These are phyloP conservation scores for Porphyridium purpureum DNA, from an alignment of 23 red algal genomes.

Conservation along the genomic window DNA sequence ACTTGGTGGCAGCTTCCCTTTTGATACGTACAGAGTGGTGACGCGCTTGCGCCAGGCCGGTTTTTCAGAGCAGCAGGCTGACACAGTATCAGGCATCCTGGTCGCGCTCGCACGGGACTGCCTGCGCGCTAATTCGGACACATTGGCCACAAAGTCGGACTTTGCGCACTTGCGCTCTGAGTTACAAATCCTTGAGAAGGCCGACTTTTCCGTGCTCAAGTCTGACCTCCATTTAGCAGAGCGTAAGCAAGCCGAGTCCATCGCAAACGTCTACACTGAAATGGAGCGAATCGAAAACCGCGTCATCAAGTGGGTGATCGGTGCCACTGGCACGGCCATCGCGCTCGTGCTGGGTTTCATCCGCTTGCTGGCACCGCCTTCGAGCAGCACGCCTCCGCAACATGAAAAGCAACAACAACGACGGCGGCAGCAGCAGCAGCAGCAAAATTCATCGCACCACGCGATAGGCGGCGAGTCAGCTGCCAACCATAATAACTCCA, in stretches of 20 bases:
- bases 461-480: too few species aligned
- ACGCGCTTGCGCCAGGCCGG: neutral
- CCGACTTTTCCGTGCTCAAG: slow-evolving; percentile 66
- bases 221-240: slow-evolving; percentile 73
- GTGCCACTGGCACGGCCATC: slow-evolving; percentile 41
- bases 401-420: too few species aligned
- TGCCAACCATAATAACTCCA: too few species aligned
- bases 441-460: too few species aligned
- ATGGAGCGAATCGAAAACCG: slow-evolving; percentile 71
- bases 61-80: neutral
- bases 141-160: slow-evolving; percentile 42
- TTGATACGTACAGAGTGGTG: neutral
- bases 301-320: slow-evolving; percentile 92
- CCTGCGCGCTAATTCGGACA: neutral
- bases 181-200: slow-evolving; percentile 87
- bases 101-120: neutral
- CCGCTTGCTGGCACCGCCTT: too few species aligned
- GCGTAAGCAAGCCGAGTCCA: slow-evolving; percentile 46
- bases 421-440: too few species aligned
- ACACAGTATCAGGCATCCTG: neutral
- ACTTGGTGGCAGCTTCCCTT: too few species aligned
- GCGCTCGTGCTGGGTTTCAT: slow-evolving; percentile 26
- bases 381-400: too few species aligned
- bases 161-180: slow-evolving; percentile 62
- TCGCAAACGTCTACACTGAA: slow-evolving; percentile 84